phyloP scores from a whole-genome alignment of 2,329 filamentous ascomycete genomes.

The Xylaria sp. region DNA sequence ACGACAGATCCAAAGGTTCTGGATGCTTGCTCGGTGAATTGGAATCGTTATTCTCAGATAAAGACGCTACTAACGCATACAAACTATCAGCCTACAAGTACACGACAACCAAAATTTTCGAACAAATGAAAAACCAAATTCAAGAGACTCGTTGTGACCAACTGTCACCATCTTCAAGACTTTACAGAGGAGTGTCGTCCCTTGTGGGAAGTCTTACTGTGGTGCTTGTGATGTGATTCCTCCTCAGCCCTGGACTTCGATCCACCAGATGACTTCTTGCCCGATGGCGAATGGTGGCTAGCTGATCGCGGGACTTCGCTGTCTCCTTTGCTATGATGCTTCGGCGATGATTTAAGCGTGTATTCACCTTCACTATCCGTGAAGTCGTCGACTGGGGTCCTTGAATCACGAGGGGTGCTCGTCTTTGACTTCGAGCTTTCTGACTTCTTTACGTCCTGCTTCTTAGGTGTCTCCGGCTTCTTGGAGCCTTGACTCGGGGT shows the following conservation, averaged over 20 bases:
- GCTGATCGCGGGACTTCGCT: not conserved
- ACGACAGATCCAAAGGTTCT: not conserved
- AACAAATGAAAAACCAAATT: not conserved
- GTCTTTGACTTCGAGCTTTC: not conserved
- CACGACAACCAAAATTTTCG: not conserved
- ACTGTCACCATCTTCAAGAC: not conserved
- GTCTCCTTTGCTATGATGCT: not conserved
- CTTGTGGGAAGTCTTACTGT: conserved; percentile 1
- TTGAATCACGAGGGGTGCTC: not conserved
- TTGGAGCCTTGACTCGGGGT: not conserved
- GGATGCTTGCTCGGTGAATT: not conserved
- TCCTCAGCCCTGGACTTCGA: not conserved
- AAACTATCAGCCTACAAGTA: conserved; percentile 1
- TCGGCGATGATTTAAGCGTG: not conserved
- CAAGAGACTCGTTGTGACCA: not conserved
- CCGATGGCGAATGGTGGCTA: not conserved
- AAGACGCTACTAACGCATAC: not conserved
- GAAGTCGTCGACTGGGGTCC: not conserved
- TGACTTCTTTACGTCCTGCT: not conserved
- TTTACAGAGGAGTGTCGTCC: not conserved
- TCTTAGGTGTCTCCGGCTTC: not conserved
- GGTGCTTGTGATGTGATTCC: not conserved
- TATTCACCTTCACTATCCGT: not conserved
- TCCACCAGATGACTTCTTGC: not conserved
- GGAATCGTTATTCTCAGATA: not conserved